Base-by-base conservation (phyloP, 345 rosid species). In the Eucalyptus marginata region DNA sequence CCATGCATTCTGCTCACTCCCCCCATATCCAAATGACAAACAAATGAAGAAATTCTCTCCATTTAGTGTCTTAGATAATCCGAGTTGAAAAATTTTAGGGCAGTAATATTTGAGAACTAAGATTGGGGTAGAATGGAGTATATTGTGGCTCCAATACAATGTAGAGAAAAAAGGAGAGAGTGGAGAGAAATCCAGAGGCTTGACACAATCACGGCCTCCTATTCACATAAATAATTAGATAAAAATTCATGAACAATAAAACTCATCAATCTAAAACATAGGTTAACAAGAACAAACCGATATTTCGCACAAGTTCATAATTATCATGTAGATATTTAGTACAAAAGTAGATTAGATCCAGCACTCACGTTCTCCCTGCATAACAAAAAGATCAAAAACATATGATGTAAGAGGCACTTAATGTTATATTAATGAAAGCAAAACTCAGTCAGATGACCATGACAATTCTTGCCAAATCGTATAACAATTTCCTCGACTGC, bases 351-450 rank as follows among this genome's bases (percentile, higher is more conserved):
- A 90, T 80, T 86, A 87, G 80, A 58, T 64, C 88, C 84, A 71
- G 87, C 84, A 94, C 99, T 97, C 96, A 98, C 99, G 95, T 98
- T 94, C 99, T 94, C 90, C 99, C 99, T 97, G 99, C 93, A 95
- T 91, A 92, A 92, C 86, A 92, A 91, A 50, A 89, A 58, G 86
- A 40, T 56, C 49, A 49, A 89, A 89, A 49, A 87, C 51, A 87
- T 50, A 56, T 31, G 43, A 10, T 24, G 85, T 76, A 49, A 79
- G 64, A 43, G 52, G 56, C 80, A 44, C 86, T 49, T 49, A 5
- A 14, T 36, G 43, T 33, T 13, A 43, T 24, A 87, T 20, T 33
- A 87, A 64, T 33, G 86, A 36, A 20, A 29, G 18, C 51, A 52
- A 14, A 52, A 90, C 64, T 59, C 29, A 40, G 84, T 20, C 29